A percentile compares a stretch with the other conserved stretches of the same genome.
These are phyloP conservation scores for Blastocystis sp. DNA, from an alignment of 352 stramenopile genomes.

Conservation along the genomic window DNA sequence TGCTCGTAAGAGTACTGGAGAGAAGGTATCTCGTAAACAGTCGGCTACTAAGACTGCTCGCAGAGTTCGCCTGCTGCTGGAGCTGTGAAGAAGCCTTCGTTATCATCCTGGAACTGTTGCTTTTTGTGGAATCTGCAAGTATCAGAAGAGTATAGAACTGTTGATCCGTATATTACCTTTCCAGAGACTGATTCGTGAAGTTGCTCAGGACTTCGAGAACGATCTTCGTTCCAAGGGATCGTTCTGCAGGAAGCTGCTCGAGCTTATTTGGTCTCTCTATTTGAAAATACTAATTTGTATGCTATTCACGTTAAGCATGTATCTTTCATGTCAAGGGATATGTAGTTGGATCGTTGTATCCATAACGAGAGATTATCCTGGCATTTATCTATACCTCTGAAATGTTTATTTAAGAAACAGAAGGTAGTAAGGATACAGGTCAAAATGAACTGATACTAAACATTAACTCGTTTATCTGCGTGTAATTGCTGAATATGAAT, in stretches of 20 bases:
- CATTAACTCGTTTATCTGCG: not conserved
- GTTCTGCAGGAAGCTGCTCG: constrained; percentile 84
- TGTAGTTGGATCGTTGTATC: constrained; percentile 81
- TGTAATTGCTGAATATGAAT: not conserved
- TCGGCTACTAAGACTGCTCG: constrained; percentile 79
- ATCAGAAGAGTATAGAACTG: constrained; percentile 85
- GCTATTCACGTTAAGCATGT: constrained; percentile 84
- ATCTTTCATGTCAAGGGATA: constrained; percentile 87
- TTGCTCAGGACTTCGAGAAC: constrained; percentile 83
- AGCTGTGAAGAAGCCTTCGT: constrained; percentile 82
- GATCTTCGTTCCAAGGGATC: constrained; percentile 87
- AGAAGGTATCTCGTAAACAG: constrained; percentile 85
- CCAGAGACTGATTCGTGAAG: constrained; percentile 69
- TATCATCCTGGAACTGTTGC: constrained; percentile 82
- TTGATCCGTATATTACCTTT: constrained; percentile 82
- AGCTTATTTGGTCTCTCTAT: constrained; percentile 82
- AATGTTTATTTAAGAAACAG: not conserved
- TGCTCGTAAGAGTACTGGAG: constrained; percentile 79
- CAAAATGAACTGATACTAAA: not conserved
- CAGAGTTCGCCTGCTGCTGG: constrained; percentile 79
- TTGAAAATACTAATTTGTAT: constrained; percentile 83
- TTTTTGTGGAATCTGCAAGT: constrained; percentile 82
- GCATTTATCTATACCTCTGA: constrained; percentile 14
- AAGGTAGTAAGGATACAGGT: not conserved
- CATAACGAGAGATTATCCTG: constrained; percentile 68